A percentile compares a stretch with the other conserved stretches of the same genome.
These are phyloP conservation scores for Daldinia decipiens DNA, from an alignment of 495 filamentous ascomycete species.

Conservation along the genomic window DNA sequence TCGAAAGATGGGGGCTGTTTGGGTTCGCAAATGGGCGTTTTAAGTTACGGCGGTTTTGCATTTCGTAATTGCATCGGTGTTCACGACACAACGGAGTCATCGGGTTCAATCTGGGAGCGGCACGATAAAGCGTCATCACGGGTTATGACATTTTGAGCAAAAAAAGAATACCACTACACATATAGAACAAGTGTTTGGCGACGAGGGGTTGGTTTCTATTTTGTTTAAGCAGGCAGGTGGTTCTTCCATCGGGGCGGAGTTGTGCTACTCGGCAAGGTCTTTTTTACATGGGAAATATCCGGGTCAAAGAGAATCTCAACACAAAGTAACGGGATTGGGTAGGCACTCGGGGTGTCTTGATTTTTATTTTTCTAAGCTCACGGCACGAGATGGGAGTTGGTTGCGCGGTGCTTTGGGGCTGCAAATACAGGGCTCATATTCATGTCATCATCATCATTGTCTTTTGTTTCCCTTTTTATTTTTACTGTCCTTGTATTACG, in stretches of 20 bases:
- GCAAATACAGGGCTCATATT: slow-evolving; percentile 52
- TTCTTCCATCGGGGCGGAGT: slow-evolving; percentile 47
- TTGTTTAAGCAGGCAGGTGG: slow-evolving; percentile 47
- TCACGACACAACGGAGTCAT: slow-evolving; percentile 52
- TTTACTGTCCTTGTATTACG: slow-evolving; percentile 42
- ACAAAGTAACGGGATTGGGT: slow-evolving; percentile 46
- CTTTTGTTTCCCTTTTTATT: slow-evolving; percentile 8
- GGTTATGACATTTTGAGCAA: slow-evolving; percentile 48
- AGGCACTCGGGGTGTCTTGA: slow-evolving; percentile 44
- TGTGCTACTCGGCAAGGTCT: slow-evolving; percentile 48
- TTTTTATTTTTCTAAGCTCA: slow-evolving; percentile 46
- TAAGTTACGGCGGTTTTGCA: slow-evolving; percentile 49
- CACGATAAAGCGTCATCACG: slow-evolving; percentile 52
- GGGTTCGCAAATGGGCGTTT: slow-evolving; percentile 49
- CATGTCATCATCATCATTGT: slow-evolving; percentile 34
- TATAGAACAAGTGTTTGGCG: slow-evolving; percentile 52
- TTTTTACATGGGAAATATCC: slow-evolving; percentile 48
- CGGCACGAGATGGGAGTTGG: slow-evolving; percentile 50
- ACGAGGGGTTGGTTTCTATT: slow-evolving; percentile 48
- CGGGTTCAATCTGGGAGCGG: slow-evolving; percentile 51
- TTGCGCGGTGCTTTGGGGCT: slow-evolving; percentile 48
- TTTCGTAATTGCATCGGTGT: slow-evolving; percentile 54
- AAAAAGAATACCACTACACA: slow-evolving; percentile 51
- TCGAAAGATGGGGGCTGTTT: slow-evolving; percentile 48
- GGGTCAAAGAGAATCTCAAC: slow-evolving; percentile 48